A percentile compares a stretch with the other conserved stretches of the same genome.
Conservation (phyloP, 2,329 filamentous ascomycete species). For the Phialophora expanda region DNA sequence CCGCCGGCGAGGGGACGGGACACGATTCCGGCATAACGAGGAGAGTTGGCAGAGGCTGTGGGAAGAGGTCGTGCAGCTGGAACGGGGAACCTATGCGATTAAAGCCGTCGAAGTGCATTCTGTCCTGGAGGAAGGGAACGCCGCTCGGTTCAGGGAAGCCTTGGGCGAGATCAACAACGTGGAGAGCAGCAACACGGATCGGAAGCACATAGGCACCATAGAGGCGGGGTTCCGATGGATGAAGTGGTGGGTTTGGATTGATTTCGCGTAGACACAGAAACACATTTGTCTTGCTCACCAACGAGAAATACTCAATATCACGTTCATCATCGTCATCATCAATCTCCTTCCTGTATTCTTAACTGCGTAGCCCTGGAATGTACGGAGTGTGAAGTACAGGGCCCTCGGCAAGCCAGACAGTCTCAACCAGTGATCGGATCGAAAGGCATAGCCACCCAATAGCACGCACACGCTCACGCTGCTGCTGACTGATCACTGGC, state of each 20-base stretch:
- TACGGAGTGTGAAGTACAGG: no score
- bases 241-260: slow-evolving; percentile 37
- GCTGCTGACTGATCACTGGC: no score
- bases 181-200: slow-evolving; percentile 9
- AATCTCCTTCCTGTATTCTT: neutral
- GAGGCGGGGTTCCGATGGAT: slow-evolving; percentile 36
- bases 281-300: neutral
- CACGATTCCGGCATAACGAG: slow-evolving; percentile 45
- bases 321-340: neutral
- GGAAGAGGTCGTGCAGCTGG: slow-evolving; percentile 57
- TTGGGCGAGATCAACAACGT: neutral
- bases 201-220: slow-evolving; percentile 15
- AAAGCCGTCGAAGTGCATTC: slow-evolving; percentile 33
- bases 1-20: slow-evolving; percentile 27
- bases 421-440: no score
- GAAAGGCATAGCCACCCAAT: no score
- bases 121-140: slow-evolving; percentile 2
- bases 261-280: slow-evolving; percentile 27
- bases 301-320: neutral
- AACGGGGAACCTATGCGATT: slow-evolving; percentile 33
- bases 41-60: slow-evolving; percentile 60
- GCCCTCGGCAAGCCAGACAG: no score
- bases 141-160: neutral
- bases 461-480: no score
- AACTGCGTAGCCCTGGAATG: no score